phyloP scores from a whole-genome alignment of 176 grass and related monocot species.

The Zizania latifolia region DNA sequence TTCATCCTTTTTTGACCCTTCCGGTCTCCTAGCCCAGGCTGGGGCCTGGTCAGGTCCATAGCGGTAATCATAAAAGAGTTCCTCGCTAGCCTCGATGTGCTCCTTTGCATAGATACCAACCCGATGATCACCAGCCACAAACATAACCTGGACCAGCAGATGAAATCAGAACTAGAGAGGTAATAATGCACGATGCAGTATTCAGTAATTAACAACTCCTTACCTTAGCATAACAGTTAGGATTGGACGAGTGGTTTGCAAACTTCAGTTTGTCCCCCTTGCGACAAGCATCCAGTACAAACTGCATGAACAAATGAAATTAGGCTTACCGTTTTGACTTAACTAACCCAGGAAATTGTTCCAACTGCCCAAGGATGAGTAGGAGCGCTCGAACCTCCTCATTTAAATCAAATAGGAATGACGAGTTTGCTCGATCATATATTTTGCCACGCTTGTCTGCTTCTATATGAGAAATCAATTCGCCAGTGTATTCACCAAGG shows the following conservation, averaged over 20 bases:
- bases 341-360: neutral
- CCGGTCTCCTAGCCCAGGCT: conserved; percentile 78
- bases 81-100: conserved; percentile 82
- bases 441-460: conserved; percentile 97
- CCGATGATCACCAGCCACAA: conserved; percentile 90
- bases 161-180: neutral
- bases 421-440: conserved; percentile 93
- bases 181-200: neutral
- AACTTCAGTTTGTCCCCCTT: conserved; percentile 97
- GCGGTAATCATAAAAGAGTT: conserved; percentile 95
- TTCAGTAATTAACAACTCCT: neutral
- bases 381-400: conserved; percentile 50
- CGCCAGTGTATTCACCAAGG: conserved; percentile 96
- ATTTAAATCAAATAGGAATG: conserved; percentile 98
- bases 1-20: conserved; percentile 82
- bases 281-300: conserved; percentile 91
- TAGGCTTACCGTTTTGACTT: conserved; percentile 6
- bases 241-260: conserved; percentile 92
- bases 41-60: conserved; percentile 89
- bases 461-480: conserved; percentile 96
- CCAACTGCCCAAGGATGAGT: neutral
- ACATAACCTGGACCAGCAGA: conserved; percentile 63
- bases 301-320: conserved; percentile 42
- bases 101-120: conserved; percentile 98
- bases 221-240: conserved; percentile 98